Evolutionary conservation across 148 eudicot species (phyloP), one percentile per base, ranked within the genome.

Genomic region (Rhododendron molle): DNA sequence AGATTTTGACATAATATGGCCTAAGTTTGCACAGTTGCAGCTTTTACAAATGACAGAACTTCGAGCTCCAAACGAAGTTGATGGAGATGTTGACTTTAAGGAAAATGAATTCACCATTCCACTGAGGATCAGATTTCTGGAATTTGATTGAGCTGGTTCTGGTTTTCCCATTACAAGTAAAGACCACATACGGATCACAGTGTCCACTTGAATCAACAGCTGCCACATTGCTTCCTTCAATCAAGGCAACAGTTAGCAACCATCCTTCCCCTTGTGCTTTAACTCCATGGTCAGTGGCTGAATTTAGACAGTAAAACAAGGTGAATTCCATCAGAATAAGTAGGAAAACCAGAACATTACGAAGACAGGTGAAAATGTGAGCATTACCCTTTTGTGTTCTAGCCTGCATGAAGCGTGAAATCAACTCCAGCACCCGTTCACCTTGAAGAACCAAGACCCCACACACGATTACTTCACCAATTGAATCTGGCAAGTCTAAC

Each of bases 191-290:
- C 23, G 99, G 98, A 91, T 97, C 99, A 81, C 95, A 94, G 74
- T 92, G 91, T 80, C 99, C 96, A 85, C 90, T 94, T 26, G 98
- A 85, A 84, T 97, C 99, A 76, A 97, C 98, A 77, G 98, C 95
- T 76, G 98, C 95, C 82, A 97, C 92, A 91, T 90, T 93, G 91
- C 91, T 92, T 92, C 98, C 99, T 90, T 95, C 98, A 85, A 97
- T 90, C 88, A 97, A 92, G 87, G 98, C 99, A 92, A 97, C 92
- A 67, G 99, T 97, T 54, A 97, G 93, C 89, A 97, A 87, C 99
- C 99, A 97, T 74, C 99, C 99, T 88, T 97, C 94, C 26, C 99
- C 99, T 88, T 87, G 92, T 86, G 98, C 99, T 93, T 95, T 95
- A 65, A 95, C 67, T 73, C 99, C 98, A 86, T 95, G 99, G 87